These are phyloP conservation scores for Trametes cinnabarina DNA, from an alignment of 768 basidiomycete genomes.

Conservation along the genomic window DNA sequence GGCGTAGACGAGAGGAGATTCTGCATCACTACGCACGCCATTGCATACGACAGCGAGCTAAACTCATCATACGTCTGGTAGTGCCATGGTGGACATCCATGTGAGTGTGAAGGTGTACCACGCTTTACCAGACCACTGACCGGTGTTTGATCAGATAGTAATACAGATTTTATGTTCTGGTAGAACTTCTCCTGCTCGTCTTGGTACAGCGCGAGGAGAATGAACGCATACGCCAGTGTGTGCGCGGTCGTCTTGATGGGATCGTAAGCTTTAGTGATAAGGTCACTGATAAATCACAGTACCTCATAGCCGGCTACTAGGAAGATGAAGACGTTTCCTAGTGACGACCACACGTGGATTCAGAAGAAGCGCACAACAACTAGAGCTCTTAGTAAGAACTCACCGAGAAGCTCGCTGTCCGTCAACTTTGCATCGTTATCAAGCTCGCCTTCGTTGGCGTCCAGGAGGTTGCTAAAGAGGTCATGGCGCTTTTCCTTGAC, in stretches of 20 bases:
- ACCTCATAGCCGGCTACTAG: slow-evolving; percentile 56
- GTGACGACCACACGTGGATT: too few relatives aligned
- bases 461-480: slow-evolving; percentile 49
- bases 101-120: background rate
- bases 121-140: slow-evolving; percentile 16
- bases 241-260: slow-evolving; percentile 37
- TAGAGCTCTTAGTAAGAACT: too few relatives aligned
- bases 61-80: slow-evolving; percentile 32
- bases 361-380: too few relatives aligned
- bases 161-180: slow-evolving; percentile 30
- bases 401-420: slow-evolving; percentile 43
- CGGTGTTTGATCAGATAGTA: slow-evolving; percentile 26
- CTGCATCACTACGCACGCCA: slow-evolving; percentile 24
- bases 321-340: slow-evolving; percentile 40
- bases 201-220: slow-evolving; percentile 39
- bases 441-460: slow-evolving; percentile 42
- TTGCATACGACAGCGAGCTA: slow-evolving; percentile 23
- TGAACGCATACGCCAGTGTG: slow-evolving; percentile 34
- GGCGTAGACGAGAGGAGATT: background rate
- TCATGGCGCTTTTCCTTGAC: slow-evolving; percentile 42
- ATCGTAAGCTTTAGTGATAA: too few relatives aligned
- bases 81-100: background rate
- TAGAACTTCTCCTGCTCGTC: slow-evolving; percentile 40
- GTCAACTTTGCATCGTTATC: slow-evolving; percentile 32
- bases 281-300: background rate